phyloP scores from a whole-genome alignment of 345 rosid genomes.

The Populus euphratica region DNA sequence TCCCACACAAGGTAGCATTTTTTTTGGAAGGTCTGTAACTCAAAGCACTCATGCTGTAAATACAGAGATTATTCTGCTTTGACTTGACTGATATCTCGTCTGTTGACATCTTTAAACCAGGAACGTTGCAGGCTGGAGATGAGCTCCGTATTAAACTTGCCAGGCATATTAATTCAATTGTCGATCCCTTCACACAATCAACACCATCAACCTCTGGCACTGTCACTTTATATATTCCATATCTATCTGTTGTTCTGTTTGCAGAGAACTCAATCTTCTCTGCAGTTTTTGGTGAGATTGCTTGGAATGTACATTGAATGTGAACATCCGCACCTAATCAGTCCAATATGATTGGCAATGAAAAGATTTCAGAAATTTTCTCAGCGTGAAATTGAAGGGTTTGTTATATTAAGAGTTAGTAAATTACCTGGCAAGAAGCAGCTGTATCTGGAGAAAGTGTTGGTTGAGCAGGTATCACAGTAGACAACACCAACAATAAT shows the following conservation, averaged over 20 bases:
- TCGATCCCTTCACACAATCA: slow-evolving; percentile 66
- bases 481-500: slow-evolving; percentile 74
- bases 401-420: no score
- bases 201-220: slow-evolving; percentile 76
- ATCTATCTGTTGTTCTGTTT: slow-evolving; percentile 61
- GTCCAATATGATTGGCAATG: neutral
- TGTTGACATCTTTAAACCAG: slow-evolving; percentile 47
- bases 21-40: slow-evolving; percentile 56
- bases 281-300: slow-evolving; percentile 54
- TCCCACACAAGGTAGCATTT: slow-evolving; percentile 54
- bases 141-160: slow-evolving; percentile 49
- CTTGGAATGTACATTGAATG: slow-evolving; percentile 67
- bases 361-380: neutral
- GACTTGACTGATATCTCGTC: slow-evolving; percentile 70
- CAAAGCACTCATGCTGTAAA: slow-evolving; percentile 74
- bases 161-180: slow-evolving; percentile 51
- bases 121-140: slow-evolving; percentile 44
- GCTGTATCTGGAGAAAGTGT: slow-evolving; percentile 69
- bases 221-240: slow-evolving; percentile 68
- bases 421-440: slow-evolving; percentile 79
- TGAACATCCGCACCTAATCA: slow-evolving; percentile 66
- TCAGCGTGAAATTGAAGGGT: neutral
- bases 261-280: slow-evolving; percentile 70
- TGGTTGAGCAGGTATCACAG: slow-evolving; percentile 64
- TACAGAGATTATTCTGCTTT: slow-evolving; percentile 69